These are phyloP conservation scores for Pulveroboletus sp. DNA, from an alignment of 768 basidiomycete species.

Conservation along the genomic window DNA sequence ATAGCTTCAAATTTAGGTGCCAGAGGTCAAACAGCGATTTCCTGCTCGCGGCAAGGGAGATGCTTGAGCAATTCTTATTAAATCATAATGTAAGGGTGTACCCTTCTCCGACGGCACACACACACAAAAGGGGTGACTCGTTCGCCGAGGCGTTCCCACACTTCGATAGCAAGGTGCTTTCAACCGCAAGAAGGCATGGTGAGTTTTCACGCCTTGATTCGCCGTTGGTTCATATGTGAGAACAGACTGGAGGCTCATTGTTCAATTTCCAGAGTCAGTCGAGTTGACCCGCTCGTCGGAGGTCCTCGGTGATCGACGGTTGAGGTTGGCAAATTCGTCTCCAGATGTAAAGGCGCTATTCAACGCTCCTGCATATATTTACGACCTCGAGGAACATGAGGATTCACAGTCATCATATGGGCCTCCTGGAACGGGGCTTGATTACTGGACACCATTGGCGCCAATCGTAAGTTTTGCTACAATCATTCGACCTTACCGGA, in stretches of 20 bases:
- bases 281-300: slow-evolving; percentile 61
- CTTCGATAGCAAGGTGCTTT: slow-evolving; percentile 91
- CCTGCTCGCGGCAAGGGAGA: slow-evolving; percentile 82
- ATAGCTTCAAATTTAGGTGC: slow-evolving; percentile 93
- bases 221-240: slow-evolving; percentile 30
- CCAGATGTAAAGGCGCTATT: slow-evolving; percentile 95
- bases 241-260: slow-evolving; percentile 4
- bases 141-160: slow-evolving; percentile 95
- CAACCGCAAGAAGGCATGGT: slow-evolving; percentile 69
- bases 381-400: slow-evolving; percentile 70
- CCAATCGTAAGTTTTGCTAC: slow-evolving; percentile 55
- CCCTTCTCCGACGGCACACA: slow-evolving; percentile 71
- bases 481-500: slow-evolving; percentile 17
- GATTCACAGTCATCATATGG: slow-evolving; percentile 59
- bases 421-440: slow-evolving; percentile 45
- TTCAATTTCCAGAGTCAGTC: slow-evolving; percentile 54
- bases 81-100: slow-evolving; percentile 81
- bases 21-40: slow-evolving; percentile 95
- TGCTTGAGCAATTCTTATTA: slow-evolving; percentile 86
- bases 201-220: slow-evolving; percentile 18
- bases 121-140: slow-evolving; percentile 84
- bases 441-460: slow-evolving; percentile 74
- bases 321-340: slow-evolving; percentile 83
- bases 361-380: slow-evolving; percentile 79
- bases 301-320: slow-evolving; percentile 64